phyloP scores from a whole-genome alignment of 176 grass and related monocot species.

The Lolium rigidum region DNA sequence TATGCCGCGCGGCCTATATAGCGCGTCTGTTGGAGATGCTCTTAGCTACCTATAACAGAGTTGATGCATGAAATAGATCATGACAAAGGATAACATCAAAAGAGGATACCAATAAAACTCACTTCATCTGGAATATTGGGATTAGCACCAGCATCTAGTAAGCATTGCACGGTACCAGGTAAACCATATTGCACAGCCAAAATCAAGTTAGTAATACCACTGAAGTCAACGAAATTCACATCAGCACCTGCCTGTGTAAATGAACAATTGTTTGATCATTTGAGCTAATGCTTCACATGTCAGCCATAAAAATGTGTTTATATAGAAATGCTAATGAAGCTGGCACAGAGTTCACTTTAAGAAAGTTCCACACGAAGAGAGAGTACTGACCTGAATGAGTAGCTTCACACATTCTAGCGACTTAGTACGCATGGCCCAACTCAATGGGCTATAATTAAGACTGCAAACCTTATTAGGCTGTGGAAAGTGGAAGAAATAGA shows the following conservation, averaged over 20 bases:
- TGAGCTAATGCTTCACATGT: background rate
- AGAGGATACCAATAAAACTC: background rate
- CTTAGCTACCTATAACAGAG: background rate
- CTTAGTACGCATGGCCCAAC: background rate
- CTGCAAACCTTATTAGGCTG: slow-evolving; percentile 14
- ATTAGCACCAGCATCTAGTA: slow-evolving; percentile 16
- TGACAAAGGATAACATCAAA: background rate
- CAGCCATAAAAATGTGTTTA: background rate
- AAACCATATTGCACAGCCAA: background rate
- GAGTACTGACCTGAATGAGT: background rate
- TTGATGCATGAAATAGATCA: background rate
- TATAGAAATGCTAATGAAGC: background rate
- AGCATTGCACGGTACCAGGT: background rate
- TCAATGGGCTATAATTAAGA: slow-evolving; percentile 10
- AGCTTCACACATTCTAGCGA: slow-evolving; percentile 7
- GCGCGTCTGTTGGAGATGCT: too few relatives aligned
- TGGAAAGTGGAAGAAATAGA: background rate
- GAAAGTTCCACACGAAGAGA: background rate
- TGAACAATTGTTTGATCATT: slow-evolving; percentile 4
- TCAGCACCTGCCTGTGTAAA: slow-evolving; percentile 11
- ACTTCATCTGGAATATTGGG: slow-evolving; percentile 14
- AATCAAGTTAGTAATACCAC: background rate
- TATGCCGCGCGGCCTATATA: too few relatives aligned
- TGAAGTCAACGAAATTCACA: background rate
- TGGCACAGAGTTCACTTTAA: background rate